Base-by-base conservation (phyloP, 257 asterid genomes). In the Solanum chiquidenum region DNA sequence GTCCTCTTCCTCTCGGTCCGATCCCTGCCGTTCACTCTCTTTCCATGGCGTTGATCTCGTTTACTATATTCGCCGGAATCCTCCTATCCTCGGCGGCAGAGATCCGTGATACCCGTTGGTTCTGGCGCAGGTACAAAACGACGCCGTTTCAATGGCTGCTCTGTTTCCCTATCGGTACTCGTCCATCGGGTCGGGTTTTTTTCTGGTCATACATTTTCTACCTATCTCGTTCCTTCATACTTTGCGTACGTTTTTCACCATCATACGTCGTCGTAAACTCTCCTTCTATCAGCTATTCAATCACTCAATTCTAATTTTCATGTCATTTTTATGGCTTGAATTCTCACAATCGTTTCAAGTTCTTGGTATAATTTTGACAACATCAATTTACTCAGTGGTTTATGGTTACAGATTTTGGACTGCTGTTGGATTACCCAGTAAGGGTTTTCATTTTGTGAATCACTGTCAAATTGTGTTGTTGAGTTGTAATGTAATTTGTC, bases 321-420 rank as follows among this genome's bases (percentile, higher is more conserved):
- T 90, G 93, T 94, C 98, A 6, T 96, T 96, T 62, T 85, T 94
- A 25, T 96, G 99, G 99, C 98, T 96, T 21, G 98, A 96, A 83
- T 96, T 93, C 86, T 92, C 99, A 5, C 99, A 96, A 83, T 95
- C 98, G 2, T 95, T 96, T 27, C 99, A 95, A 84, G 94, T 95
- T 0, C 55, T 95, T 29, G 99, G 93, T 0, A 96, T 96, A n/a
- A 90, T 96, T 9, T 86, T 91, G 4, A 89, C 98, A 0, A 92
- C 98, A 1, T 87, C 91, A 13, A 86, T 91, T 2, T 96, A 94
- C 89, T 88, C 98, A 86, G 95, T 91, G 75, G 98, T 96, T 7
- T 95, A 96, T 92, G 99, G 96, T 0, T 96, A 96, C 94, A 90
- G 98, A 9, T 96, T 96, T 89, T 96, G 98, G 99, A 96, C 94